These are phyloP conservation scores for Hygrocybe coccinea DNA, from an alignment of 768 basidiomycete genomes.

Conservation along the genomic window DNA sequence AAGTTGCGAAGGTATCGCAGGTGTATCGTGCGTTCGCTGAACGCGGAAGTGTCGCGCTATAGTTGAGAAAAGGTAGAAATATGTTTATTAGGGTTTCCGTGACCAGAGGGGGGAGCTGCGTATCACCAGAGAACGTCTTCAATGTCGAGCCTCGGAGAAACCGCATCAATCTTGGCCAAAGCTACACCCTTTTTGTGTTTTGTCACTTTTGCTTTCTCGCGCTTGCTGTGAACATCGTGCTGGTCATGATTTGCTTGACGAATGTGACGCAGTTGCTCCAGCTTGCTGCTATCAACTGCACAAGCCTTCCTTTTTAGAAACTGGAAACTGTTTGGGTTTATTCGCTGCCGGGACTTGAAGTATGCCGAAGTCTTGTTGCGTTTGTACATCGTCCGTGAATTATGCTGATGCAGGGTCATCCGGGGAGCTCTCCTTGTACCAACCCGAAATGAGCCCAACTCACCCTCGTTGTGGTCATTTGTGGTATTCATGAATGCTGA, in stretches of 20 bases:
- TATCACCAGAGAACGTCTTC: too few relatives aligned
- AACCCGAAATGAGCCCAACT: slow-evolving; percentile 15
- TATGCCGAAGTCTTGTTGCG: not conserved
- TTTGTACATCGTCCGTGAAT: slow-evolving; percentile 10
- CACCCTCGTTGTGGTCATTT: slow-evolving; percentile 23
- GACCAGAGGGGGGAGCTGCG: too few relatives aligned
- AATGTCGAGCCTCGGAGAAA: not conserved
- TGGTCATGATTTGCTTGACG: not conserved
- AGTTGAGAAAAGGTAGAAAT: too few relatives aligned
- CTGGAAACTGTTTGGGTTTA: not conserved
- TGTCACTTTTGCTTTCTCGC: not conserved
- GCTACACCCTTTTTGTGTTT: not conserved
- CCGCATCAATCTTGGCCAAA: not conserved
- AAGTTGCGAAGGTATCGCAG: too few relatives aligned
- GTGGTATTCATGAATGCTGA: slow-evolving; percentile 17
- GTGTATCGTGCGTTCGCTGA: too few relatives aligned
- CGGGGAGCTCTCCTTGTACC: slow-evolving; percentile 6
- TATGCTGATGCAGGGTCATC: slow-evolving; percentile 11
- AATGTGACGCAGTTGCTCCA: not conserved
- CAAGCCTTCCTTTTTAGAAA: too few relatives aligned
- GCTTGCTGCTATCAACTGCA: not conserved
- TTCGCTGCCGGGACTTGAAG: not conserved
- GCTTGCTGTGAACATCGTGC: not conserved
- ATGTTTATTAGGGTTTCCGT: too few relatives aligned
- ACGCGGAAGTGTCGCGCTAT: too few relatives aligned